Conservation (phyloP, 2,329 filamentous ascomycete species). For the Stagonosporopsis rhizophila region DNA sequence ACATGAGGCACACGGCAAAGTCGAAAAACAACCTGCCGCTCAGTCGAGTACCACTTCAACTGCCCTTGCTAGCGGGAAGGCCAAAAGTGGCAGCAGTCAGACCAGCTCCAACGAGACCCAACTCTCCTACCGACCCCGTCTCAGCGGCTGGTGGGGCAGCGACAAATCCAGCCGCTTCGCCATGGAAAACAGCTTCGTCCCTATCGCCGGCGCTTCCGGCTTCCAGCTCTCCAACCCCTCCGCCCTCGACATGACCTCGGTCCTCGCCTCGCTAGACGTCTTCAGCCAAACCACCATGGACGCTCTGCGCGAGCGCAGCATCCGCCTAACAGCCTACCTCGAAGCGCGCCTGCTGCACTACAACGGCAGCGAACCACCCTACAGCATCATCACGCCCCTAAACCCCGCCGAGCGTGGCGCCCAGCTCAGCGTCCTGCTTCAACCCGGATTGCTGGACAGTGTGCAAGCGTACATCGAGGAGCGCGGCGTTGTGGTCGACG, state of each 20-base stretch:
- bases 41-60: constrained; percentile 23
- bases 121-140: constrained; percentile 66
- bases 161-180: constrained; percentile 78
- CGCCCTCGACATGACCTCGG: constrained; percentile 77
- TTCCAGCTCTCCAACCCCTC: constrained; percentile 88
- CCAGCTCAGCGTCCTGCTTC: constrained; percentile 77
- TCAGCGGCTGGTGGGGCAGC: constrained; percentile 88
- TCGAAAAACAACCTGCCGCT: constrained; percentile 44
- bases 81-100: not conserved
- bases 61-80: constrained; percentile 36
- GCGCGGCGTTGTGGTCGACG: constrained; percentile 78
- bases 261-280: constrained; percentile 75
- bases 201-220: constrained; percentile 78
- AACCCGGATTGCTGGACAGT: constrained; percentile 72
- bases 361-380: constrained; percentile 40
- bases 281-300: constrained; percentile 76
- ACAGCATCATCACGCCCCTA: constrained; percentile 71
- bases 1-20: constrained; percentile 73
- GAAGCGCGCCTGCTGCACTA: constrained; percentile 57
- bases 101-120: constrained; percentile 33
- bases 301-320: constrained; percentile 72
- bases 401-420: constrained; percentile 74
- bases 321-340: constrained; percentile 78
- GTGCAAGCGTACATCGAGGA: constrained; percentile 70
- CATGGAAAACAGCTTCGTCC: constrained; percentile 83